Base-by-base conservation (phyloP, 805 yeast species). In the Debaryomyces castellii region DNA sequence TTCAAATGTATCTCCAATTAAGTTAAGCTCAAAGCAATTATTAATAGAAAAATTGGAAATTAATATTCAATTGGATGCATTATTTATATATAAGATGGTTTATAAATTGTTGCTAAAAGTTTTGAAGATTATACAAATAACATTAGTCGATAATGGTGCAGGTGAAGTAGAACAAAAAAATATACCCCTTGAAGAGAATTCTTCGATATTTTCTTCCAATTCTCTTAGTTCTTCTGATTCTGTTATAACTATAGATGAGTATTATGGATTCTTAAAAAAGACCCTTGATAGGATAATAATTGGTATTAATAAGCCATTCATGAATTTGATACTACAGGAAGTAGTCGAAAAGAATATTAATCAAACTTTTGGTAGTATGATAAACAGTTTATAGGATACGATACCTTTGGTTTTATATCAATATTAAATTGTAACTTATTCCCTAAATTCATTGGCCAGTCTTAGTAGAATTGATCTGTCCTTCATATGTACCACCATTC, bases 21-120 rank as follows among this genome's bases (percentile, higher is more conserved):
- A 64, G 48, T 53, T 72, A 43, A 69, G 60, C 45, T 66, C 76
- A 14, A 61, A 63, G 32, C 77, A 73, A 45, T 59, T 73, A 35
- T 59, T 69, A 33, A 70, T 73, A 18, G 77, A 73, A 46, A 73
- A 72, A 53, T 56, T 73, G 35, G 77, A 73, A 48, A 68, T 72
- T 39, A 73, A 71, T 46, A 71, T 72, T 37, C 53, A 60, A 23
- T 58, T 73, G 41, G 77, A 73, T 50, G 62, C 57, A 17, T 51
- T 72, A 35, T 73, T 72, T 50, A 67, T 68, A 7, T 66, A 60
- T 54, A 70, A 67, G 50, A 63, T 63, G 39, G 54, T 67, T 39
- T 51, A 71, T 23, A 56, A 62, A 49, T 48, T 72, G 32, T 42
- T 71, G 3, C 42, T 59, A 12, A 54, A 53, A 43, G 57, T 71